Evolutionary conservation across 768 basidiomycete genomes (phyloP).

Genomic region (Boletus fagicola): DNA sequence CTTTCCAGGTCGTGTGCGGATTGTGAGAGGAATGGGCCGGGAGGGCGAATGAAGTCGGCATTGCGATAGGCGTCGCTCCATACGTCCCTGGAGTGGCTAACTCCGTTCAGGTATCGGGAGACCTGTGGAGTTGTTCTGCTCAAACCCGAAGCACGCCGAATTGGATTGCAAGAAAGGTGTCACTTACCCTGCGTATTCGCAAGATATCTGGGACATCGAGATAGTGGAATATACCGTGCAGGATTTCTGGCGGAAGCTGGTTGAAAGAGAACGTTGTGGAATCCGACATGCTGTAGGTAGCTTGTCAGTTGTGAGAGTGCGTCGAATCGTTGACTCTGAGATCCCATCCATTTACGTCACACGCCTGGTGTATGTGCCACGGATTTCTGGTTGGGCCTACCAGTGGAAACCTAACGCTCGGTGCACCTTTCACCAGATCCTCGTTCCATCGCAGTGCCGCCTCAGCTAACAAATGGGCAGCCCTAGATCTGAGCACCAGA

Average conservation of each 20-base stretch:
- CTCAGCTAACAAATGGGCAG: too few relatives aligned
- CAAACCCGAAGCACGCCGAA: neutral
- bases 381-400: too few relatives aligned
- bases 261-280: neutral
- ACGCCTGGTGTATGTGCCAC: neutral
- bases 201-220: conserved; percentile 20
- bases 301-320: neutral
- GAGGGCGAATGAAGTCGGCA: conserved; percentile 13
- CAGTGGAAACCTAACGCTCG: too few relatives aligned
- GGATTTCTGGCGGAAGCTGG: conserved; percentile 13
- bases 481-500: too few relatives aligned
- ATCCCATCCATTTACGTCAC: neutral
- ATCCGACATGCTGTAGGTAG: neutral
- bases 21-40: conserved; percentile 19
- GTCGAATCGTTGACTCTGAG: neutral
- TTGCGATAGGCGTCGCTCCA: conserved; percentile 20
- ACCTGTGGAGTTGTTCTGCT: conserved; percentile 5
- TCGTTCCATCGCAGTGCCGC: too few relatives aligned
- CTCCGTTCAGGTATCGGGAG: conserved; percentile 5
- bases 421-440: too few relatives aligned
- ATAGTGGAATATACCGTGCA: conserved; percentile 10
- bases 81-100: conserved; percentile 9
- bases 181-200: conserved; percentile 18
- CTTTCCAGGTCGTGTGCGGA: conserved; percentile 15
- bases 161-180: neutral